phyloP scores from a whole-genome alignment of 176 grass and related monocot species.

The Oryza longistaminata region DNA sequence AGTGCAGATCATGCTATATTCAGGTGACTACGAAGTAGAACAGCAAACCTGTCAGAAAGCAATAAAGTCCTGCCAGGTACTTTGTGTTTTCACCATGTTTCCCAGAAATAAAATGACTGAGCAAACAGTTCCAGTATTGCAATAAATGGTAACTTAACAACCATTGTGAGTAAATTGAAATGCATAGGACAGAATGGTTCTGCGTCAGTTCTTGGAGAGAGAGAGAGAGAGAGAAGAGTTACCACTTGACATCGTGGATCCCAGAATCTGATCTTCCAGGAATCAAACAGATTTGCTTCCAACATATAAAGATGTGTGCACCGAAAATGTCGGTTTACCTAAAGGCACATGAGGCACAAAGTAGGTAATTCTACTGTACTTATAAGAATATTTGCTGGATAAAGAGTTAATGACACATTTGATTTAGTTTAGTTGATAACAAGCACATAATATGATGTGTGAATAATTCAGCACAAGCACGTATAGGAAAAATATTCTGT shows the following conservation, averaged over 20 bases:
- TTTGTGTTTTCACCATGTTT: background rate
- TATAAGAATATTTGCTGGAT: background rate
- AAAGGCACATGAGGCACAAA: background rate
- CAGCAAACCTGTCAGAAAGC: background rate
- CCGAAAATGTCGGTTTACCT: background rate
- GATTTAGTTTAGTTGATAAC: background rate
- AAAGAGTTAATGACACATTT: background rate
- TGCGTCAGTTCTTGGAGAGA: background rate
- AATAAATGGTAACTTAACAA: background rate
- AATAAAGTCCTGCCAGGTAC: background rate
- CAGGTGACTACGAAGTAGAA: background rate
- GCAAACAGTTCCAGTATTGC: background rate
- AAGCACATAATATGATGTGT: background rate
- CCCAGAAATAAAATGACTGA: conserved; percentile 10
- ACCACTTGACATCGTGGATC: background rate
- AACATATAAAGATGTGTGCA: background rate
- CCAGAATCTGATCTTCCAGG: conserved; percentile 16
- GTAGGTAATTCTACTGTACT: conserved; percentile 1
- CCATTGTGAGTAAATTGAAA: too few relatives aligned
- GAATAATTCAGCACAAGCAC: conserved; percentile 18
- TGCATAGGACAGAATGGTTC: background rate
- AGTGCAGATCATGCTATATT: background rate
- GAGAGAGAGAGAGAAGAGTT: background rate
- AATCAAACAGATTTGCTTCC: background rate
- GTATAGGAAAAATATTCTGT: conserved; percentile 5